Percentiles rank a stretch among this genome's conserved stretches.
Evolutionary conservation across 352 stramenopile species (phyloP).

Genomic region (Phytophthora tubulina): DNA sequence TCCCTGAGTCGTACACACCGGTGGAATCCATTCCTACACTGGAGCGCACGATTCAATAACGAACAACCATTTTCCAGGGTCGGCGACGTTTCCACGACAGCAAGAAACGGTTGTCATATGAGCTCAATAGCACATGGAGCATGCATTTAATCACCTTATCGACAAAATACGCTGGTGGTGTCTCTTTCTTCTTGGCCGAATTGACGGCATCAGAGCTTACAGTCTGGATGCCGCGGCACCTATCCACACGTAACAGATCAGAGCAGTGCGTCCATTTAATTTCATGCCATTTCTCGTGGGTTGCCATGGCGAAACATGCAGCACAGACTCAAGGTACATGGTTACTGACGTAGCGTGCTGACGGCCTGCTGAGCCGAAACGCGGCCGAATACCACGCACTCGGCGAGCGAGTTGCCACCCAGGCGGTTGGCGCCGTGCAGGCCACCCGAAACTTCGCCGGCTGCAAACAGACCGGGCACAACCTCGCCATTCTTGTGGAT

Average conservation of each 20-base stretch:
- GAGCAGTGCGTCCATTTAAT: conserved; percentile 17
- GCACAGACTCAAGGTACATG: conserved; percentile 23
- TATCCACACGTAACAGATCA: conserved; percentile 11
- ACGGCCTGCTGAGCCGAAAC: conserved; percentile 71
- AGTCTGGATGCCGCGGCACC: conserved; percentile 26
- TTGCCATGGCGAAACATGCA: conserved; percentile 12
- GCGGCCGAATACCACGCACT: conserved; percentile 94
- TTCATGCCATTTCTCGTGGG: background rate
- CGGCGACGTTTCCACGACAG: conserved; percentile 36
- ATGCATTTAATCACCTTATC: conserved; percentile 15
- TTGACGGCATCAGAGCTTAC: conserved; percentile 8
- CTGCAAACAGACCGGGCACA: conserved; percentile 95
- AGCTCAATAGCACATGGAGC: background rate
- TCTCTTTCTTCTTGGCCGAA: background rate
- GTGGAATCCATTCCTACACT: conserved; percentile 35
- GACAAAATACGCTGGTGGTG: background rate
- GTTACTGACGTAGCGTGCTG: conserved; percentile 46
- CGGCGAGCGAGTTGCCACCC: conserved; percentile 93
- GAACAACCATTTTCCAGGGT: conserved; percentile 16
- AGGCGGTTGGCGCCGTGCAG: conserved; percentile 96
- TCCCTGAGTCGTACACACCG: conserved; percentile 22
- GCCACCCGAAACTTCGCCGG: conserved; percentile 94
- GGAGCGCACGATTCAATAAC: conserved; percentile 23
- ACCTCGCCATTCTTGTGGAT: conserved; percentile 74
- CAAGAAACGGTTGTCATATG: conserved; percentile 24